These are phyloP conservation scores for Trypanosoma cruzi DNA, from an alignment of 208 protist species.

Conservation along the genomic window DNA sequence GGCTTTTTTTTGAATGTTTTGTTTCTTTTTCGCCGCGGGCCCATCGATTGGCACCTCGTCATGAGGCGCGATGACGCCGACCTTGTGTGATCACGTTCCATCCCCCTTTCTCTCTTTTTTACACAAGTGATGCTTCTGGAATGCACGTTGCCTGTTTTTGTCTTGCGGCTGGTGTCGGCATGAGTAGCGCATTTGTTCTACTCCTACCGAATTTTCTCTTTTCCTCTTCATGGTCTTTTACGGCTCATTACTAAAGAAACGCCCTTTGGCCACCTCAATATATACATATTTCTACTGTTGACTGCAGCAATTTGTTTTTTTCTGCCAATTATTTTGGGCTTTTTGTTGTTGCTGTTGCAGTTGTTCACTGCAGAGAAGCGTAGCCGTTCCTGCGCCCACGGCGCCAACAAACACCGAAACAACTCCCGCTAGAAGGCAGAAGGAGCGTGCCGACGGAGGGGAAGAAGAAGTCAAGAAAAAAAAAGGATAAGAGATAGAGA, in stretches of 20 bases:
- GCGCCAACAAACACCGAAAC: background rate
- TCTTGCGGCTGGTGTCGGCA: background rate
- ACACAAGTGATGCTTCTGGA: background rate
- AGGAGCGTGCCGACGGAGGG: background rate
- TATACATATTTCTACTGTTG: background rate
- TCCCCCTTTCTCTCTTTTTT: background rate
- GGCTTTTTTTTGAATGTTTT: constrained; percentile 25
- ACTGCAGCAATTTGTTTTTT: background rate
- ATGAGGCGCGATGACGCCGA: constrained; percentile 1
- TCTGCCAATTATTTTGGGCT: background rate
- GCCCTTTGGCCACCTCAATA: background rate
- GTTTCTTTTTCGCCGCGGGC: constrained; percentile 23
- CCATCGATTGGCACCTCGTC: constrained; percentile 26
- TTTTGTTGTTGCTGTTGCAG: background rate
- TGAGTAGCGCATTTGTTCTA: background rate
- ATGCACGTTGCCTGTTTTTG: background rate
- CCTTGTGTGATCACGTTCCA: constrained; percentile 11
- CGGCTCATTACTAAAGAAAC: background rate
- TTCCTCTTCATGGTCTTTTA: no score
- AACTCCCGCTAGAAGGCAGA: background rate
- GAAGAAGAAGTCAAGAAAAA: background rate
- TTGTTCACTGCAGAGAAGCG: background rate
- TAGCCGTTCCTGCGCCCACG: background rate
- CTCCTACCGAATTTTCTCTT: no score
- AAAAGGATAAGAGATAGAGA: background rate